Evolutionary conservation across 306 rosid species (phyloP).

Genomic region (Ormosia semicastrata): DNA sequence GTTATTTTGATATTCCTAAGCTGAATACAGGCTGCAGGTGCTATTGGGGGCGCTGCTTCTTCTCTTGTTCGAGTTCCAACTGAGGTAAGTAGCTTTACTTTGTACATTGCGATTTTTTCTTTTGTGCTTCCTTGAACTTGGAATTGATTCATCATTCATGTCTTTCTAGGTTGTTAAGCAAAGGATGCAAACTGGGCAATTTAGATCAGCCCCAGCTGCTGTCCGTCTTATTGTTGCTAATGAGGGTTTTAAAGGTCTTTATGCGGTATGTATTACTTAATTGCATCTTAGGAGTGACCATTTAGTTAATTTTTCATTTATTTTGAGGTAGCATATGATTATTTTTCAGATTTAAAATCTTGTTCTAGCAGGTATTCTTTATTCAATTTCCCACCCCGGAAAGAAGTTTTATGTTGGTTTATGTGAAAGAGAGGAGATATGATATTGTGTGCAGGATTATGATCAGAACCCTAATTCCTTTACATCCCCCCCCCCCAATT

Average conservation of each 20-base stretch:
- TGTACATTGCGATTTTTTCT: background rate
- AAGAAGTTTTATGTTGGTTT: slow-evolving; percentile 6
- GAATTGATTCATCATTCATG: slow-evolving; percentile 25
- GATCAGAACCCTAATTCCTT: background rate
- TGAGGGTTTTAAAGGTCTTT: slow-evolving; percentile 71
- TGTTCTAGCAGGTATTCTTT: background rate
- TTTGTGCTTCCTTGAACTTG: slow-evolving; percentile 19
- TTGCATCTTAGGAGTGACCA: slow-evolving; percentile 8
- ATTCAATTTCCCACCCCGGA: background rate
- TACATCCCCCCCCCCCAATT: background rate
- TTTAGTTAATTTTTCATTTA: background rate
- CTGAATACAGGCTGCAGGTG: slow-evolving; percentile 75
- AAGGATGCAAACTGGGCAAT: slow-evolving; percentile 55
- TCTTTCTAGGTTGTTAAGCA: slow-evolving; percentile 61
- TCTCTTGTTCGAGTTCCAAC: slow-evolving; percentile 82
- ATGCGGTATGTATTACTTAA: slow-evolving; percentile 46
- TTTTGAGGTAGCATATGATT: background rate
- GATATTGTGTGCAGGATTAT: background rate
- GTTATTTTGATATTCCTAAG: slow-evolving; percentile 35
- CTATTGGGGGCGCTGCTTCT: slow-evolving; percentile 72
- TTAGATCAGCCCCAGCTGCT: slow-evolving; percentile 45
- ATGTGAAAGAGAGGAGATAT: background rate
- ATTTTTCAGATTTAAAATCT: background rate
- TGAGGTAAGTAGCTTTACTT: slow-evolving; percentile 51
- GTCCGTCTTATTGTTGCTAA: slow-evolving; percentile 48